These are phyloP conservation scores for Puccinia hordei DNA, from an alignment of 1,284 basidiomycete species.

Conservation along the genomic window DNA sequence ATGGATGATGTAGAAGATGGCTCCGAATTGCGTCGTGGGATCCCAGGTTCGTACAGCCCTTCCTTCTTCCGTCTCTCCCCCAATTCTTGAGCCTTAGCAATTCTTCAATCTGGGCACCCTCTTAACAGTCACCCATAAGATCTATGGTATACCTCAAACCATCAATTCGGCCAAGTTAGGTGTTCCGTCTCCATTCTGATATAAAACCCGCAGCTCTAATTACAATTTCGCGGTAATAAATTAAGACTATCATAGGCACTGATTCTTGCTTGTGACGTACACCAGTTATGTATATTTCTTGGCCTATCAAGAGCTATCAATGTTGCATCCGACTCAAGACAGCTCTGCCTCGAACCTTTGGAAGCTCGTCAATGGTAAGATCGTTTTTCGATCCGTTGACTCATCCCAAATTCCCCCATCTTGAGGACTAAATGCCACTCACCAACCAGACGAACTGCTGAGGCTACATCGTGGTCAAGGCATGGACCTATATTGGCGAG, in stretches of 20 bases:
- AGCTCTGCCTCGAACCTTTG: constrained; percentile 26
- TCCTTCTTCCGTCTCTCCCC: background rate
- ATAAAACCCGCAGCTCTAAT: background rate
- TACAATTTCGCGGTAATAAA: background rate
- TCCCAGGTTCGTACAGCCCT: constrained; percentile 68
- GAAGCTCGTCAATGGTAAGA: constrained; percentile 47
- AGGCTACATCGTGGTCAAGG: constrained; percentile 94
- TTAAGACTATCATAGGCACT: background rate
- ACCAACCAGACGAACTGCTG: constrained; percentile 72
- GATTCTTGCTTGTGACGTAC: background rate
- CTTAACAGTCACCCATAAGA: constrained; percentile 79
- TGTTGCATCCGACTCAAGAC: background rate
- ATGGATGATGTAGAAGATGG: constrained; percentile 98
- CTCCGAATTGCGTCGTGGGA: constrained; percentile 81
- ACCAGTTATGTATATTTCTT: constrained; percentile 49
- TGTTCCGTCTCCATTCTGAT: constrained; percentile 23
- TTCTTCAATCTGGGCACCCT: background rate
- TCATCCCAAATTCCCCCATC: background rate
- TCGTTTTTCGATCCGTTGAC: background rate
- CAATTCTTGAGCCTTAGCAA: background rate
- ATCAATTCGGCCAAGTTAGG: constrained; percentile 85
- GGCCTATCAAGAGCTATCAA: constrained; percentile 44
- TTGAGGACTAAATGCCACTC: background rate
- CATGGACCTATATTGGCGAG: constrained; percentile 90
- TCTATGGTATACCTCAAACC: constrained; percentile 93